Conservation (phyloP, 495 filamentous ascomycete species). For the Podospora australis region DNA sequence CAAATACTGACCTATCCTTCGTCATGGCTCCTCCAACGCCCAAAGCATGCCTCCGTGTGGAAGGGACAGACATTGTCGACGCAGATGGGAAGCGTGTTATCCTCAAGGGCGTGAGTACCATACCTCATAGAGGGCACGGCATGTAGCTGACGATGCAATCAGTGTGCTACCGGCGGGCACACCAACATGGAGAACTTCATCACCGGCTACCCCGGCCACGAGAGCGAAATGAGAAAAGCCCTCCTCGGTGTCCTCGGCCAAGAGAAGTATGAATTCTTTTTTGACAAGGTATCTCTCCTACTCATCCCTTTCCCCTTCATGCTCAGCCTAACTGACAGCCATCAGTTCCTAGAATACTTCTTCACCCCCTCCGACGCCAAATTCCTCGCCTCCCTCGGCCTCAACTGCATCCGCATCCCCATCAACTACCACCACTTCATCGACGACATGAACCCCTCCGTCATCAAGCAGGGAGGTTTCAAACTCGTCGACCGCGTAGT, state of each 20-base stretch:
- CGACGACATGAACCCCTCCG: constrained; percentile 56
- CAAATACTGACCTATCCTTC: too few species aligned
- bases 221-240: constrained; percentile 48
- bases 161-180: constrained; percentile 26
- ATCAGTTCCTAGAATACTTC: constrained; percentile 57
- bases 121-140: background rate
- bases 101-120: constrained; percentile 36
- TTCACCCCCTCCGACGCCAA: constrained; percentile 56
- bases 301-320: too few species aligned
- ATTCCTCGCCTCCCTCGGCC: constrained; percentile 50
- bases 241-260: constrained; percentile 50
- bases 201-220: constrained; percentile 58
- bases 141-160: background rate
- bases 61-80: constrained; percentile 42
- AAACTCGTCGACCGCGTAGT: constrained; percentile 54
- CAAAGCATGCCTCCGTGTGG: constrained; percentile 32
- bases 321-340: too few species aligned
- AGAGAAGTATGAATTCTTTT: constrained; percentile 42
- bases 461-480: constrained; percentile 52
- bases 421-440: constrained; percentile 62
- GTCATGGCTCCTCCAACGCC: constrained; percentile 18
- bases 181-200: constrained; percentile 63
- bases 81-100: constrained; percentile 40
- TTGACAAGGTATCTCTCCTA: constrained; percentile 28
- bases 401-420: constrained; percentile 59